These are phyloP conservation scores for Penicillium bialowiezense DNA, from an alignment of 495 filamentous ascomycete species.

Conservation along the genomic window DNA sequence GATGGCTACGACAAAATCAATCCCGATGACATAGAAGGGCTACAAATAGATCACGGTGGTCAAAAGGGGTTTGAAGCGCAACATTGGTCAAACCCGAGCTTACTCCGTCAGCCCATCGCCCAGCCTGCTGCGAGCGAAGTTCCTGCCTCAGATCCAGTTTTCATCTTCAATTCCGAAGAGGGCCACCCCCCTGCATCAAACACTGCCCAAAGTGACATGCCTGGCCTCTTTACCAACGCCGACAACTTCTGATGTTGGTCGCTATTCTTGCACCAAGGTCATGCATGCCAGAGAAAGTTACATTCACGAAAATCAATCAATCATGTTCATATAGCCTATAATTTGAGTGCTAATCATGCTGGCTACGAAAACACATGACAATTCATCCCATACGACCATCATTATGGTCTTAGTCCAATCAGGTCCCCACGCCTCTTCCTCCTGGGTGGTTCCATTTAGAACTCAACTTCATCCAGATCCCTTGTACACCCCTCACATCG, in stretches of 20 bases:
- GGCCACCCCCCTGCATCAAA: conserved; percentile 18
- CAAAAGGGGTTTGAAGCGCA: conserved; percentile 13
- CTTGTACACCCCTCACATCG: conserved; percentile 3
- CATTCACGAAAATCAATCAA: not conserved
- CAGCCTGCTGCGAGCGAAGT: conserved; percentile 14
- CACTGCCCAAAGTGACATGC: conserved; percentile 13
- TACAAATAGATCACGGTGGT: conserved; percentile 18
- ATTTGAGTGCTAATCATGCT: not conserved
- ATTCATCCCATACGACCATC: not conserved
- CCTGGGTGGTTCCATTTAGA: conserved; percentile 21
- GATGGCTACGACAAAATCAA: conserved; percentile 33
- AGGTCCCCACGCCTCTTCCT: conserved; percentile 4
- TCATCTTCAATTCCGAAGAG: conserved; percentile 15
- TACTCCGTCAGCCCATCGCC: conserved; percentile 10
- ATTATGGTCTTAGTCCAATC: not conserved
- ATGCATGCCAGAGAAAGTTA: conserved; percentile 9
- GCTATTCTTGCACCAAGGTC: conserved; percentile 1
- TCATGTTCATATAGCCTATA: conserved; percentile 1
- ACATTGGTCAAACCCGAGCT: conserved; percentile 17
- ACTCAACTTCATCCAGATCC: conserved; percentile 9
- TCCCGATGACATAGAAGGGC: conserved; percentile 20
- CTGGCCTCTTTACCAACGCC: conserved; percentile 11
- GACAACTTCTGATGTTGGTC: conserved; percentile 10
- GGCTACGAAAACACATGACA: conserved; percentile 10
- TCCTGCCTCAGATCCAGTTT: conserved; percentile 12